These are phyloP conservation scores for Vaccinium vitisidaea DNA, from an alignment of 148 eudicot genomes.

Conservation along the genomic window DNA sequence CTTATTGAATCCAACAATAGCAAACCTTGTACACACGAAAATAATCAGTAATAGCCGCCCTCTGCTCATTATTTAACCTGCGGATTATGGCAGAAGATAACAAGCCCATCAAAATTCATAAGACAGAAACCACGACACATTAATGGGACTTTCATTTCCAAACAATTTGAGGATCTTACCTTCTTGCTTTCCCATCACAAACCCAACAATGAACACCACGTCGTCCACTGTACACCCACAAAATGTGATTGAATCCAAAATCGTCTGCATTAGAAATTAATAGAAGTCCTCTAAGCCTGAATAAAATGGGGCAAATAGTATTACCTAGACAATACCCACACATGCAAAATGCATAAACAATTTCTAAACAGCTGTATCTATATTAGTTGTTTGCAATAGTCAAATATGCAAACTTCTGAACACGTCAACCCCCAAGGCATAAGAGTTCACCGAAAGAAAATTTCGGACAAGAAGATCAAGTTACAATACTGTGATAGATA, in stretches of 20 bases:
- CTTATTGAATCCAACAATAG: not conserved
- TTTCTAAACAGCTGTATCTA: not conserved
- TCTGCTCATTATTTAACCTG: slow-evolving; percentile 83
- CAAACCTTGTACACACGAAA: slow-evolving; percentile 72
- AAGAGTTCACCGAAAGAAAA: not conserved
- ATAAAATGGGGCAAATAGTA: not conserved
- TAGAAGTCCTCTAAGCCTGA: slow-evolving; percentile 5
- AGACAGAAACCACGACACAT: not conserved
- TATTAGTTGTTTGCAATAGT: not conserved
- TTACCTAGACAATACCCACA: not conserved
- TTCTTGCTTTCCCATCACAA: slow-evolving; percentile 94
- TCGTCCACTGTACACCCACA: slow-evolving; percentile 95
- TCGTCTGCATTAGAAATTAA: slow-evolving; percentile 53
- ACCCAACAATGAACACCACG: slow-evolving; percentile 99
- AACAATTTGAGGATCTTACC: slow-evolving; percentile 40
- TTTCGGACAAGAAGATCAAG: not conserved
- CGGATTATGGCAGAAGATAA: slow-evolving; percentile 14
- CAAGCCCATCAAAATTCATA: slow-evolving; percentile 11
- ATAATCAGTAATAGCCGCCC: slow-evolving; percentile 78
- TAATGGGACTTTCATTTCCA: not conserved
- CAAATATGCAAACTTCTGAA: not conserved
- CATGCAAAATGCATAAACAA: not conserved
- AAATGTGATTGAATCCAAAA: slow-evolving; percentile 88
- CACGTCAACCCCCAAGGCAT: not conserved
- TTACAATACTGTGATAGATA: not conserved